Conservation (phyloP, 768 basidiomycete species). For the Suillus decipiens region DNA sequence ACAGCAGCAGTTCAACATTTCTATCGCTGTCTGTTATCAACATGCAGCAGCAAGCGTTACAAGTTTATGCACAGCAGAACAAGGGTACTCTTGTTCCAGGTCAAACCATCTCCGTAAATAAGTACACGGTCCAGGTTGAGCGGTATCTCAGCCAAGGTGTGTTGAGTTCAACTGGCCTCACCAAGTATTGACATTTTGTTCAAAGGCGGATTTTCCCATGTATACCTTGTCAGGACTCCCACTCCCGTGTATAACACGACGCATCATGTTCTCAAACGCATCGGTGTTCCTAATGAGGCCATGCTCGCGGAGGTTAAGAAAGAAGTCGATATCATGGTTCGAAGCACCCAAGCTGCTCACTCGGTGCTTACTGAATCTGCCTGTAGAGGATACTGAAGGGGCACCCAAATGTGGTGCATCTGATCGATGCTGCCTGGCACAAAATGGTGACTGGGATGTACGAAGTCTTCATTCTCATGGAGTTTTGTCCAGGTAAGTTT, state of each 20-base stretch:
- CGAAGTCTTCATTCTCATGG: constrained; percentile 99
- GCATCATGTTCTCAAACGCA: constrained; percentile 95
- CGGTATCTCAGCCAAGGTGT: constrained; percentile 94
- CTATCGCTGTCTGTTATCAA: constrained; percentile 12
- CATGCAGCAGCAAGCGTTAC: constrained; percentile 49
- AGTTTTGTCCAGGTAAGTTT: constrained; percentile 80
- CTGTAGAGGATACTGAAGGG: constrained; percentile 83
- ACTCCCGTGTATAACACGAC: constrained; percentile 88
- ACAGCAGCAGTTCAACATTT: neutral
- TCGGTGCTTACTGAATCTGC: constrained; percentile 31
- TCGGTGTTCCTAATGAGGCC: constrained; percentile 86
- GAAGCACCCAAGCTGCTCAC: constrained; percentile 23
- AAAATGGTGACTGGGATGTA: constrained; percentile 80
- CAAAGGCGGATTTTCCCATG: constrained; percentile 95
- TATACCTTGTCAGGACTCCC: constrained; percentile 90
- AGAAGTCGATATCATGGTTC: constrained; percentile 98
- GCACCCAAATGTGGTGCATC: constrained; percentile 93
- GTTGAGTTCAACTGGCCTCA: constrained; percentile 8
- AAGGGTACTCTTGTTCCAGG: constrained; percentile 79
- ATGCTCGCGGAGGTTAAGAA: constrained; percentile 94
- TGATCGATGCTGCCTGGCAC: constrained; percentile 94
- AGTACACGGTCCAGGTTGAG: constrained; percentile 88
- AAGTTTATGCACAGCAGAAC: constrained; percentile 43
- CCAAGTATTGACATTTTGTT: constrained; percentile 15
- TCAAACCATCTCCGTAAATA: constrained; percentile 87